phyloP scores from a whole-genome alignment of 73 alveolate genomes.

The Blepharisma japonicum region DNA sequence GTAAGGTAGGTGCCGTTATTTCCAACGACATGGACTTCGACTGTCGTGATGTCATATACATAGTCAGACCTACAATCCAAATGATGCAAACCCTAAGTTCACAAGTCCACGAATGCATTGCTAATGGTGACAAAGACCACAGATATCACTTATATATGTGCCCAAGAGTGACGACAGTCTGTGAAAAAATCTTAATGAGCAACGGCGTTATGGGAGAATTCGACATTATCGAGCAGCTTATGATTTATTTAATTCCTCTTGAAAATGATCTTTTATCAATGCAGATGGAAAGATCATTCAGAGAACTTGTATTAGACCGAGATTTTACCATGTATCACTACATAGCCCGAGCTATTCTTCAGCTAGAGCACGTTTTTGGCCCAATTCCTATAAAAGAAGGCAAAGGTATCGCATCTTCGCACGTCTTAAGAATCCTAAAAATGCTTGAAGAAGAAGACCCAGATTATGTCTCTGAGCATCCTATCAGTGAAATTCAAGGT shows the following conservation, averaged over 20 bases:
- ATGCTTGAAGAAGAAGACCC: constrained; percentile 29
- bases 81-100: constrained; percentile 26
- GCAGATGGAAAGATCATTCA: constrained; percentile 50
- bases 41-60: constrained; percentile 24
- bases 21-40: constrained; percentile 1
- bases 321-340: constrained; percentile 49
- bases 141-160: constrained; percentile 30
- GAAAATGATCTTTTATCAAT: constrained; percentile 60
- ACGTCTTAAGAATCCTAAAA: constrained; percentile 27
- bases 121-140: neutral
- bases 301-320: constrained; percentile 49
- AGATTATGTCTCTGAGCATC: neutral
- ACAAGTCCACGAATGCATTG: constrained; percentile 3
- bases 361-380: constrained; percentile 50
- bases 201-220: constrained; percentile 12
- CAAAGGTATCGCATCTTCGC: constrained; percentile 42
- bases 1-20: neutral
- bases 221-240: constrained; percentile 38
- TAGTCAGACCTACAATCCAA: constrained; percentile 27
- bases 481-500: constrained; percentile 1
- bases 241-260: constrained; percentile 57
- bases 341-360: constrained; percentile 51
- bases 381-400: constrained; percentile 44
- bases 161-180: constrained; percentile 29
- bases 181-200: constrained; percentile 25